A percentile compares a stretch with the other conserved stretches of the same genome.
phyloP scores from a whole-genome alignment of 2,329 filamentous ascomycete species.

The Fonsecaea multimorphosa region DNA sequence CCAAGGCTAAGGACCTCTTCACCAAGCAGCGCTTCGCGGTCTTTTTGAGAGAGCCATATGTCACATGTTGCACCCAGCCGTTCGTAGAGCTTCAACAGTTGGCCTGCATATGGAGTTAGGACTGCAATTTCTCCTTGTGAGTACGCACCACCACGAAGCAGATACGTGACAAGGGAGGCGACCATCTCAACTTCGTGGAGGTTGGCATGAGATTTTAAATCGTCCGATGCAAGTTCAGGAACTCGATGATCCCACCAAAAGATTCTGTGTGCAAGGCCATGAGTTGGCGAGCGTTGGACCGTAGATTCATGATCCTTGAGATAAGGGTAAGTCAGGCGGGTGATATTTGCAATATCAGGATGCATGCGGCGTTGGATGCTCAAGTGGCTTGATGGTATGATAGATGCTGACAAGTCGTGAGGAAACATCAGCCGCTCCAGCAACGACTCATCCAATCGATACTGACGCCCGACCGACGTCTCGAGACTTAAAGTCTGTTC shows the following conservation, averaged over 20 bases:
- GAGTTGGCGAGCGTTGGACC: slow-evolving; percentile 10
- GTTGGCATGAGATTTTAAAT: slow-evolving; percentile 42
- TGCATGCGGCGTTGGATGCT: slow-evolving; percentile 44
- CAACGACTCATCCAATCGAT: slow-evolving; percentile 64
- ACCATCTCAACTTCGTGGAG: slow-evolving; percentile 43
- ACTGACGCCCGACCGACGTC: slow-evolving; percentile 55
- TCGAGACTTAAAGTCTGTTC: slow-evolving; percentile 58
- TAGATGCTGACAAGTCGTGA: slow-evolving; percentile 23
- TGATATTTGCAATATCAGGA: slow-evolving; percentile 42
- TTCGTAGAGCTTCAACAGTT: slow-evolving; percentile 40
- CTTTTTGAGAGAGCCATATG: slow-evolving; percentile 42
- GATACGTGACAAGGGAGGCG: slow-evolving; percentile 39
- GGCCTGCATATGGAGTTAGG: slow-evolving; percentile 44
- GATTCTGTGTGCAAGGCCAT: slow-evolving; percentile 40
- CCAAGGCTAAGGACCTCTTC: slow-evolving; percentile 36
- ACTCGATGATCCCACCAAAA: slow-evolving; percentile 44
- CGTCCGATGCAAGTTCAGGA: slow-evolving; percentile 37
- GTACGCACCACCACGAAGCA: slow-evolving; percentile 42
- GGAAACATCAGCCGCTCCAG: slow-evolving; percentile 63
- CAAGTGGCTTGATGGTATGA: slow-evolving; percentile 39
- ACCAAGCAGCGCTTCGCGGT: slow-evolving; percentile 39
- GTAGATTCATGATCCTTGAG: slow-evolving; percentile 37
- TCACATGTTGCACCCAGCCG: slow-evolving; percentile 38
- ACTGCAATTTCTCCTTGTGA: slow-evolving; percentile 43
- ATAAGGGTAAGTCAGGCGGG: slow-evolving; percentile 42